Conservation (phyloP, 73 alveolate genomes). For the Tetrahymena elliotti region DNA sequence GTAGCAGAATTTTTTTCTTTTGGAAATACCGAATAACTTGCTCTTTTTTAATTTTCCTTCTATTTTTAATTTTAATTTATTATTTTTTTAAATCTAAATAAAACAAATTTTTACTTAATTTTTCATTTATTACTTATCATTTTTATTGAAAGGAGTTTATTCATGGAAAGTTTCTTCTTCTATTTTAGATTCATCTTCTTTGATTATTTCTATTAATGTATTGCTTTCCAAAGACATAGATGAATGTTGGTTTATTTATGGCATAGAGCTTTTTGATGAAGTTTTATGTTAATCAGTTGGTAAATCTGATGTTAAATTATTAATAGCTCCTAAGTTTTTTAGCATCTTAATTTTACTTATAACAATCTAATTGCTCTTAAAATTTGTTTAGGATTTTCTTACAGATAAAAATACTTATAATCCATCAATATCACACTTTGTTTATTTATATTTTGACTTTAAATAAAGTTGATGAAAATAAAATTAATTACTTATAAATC, state of each 20-base stretch:
- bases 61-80: background rate
- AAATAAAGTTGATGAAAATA: background rate
- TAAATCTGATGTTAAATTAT: background rate
- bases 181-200: background rate
- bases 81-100: background rate
- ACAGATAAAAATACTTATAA: background rate
- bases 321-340: background rate
- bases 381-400: background rate
- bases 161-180: background rate
- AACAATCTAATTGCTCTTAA: background rate
- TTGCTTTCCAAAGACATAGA: background rate
- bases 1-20: background rate
- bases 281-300: background rate
- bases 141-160: background rate
- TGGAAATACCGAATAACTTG: background rate
- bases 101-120: background rate
- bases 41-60: background rate
- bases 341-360: background rate
- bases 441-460: background rate
- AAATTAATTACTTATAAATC: background rate
- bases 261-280: background rate
- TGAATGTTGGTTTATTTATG: background rate
- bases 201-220: background rate
- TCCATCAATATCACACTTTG: background rate
- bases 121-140: background rate